Evolutionary conservation across 2,329 filamentous ascomycete species (phyloP), one percentile per base, ranked within the genome.

Genomic region (Pezicula rhizophila): DNA sequence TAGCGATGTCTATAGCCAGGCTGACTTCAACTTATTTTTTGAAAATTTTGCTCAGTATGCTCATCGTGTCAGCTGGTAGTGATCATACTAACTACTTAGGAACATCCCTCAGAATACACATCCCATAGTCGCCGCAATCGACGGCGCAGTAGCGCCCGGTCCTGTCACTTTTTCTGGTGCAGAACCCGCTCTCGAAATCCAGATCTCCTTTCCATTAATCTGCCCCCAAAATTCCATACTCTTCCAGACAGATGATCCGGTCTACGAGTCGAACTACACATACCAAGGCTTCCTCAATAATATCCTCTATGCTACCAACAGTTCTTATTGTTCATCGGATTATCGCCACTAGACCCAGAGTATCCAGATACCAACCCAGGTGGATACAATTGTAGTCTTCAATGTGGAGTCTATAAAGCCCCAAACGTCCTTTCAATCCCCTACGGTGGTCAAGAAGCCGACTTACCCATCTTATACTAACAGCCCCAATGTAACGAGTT

Each of bases 401-500:
- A 54, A 42, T 55, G 53, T 23, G 53, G 51, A n/a, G 66, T 63
- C 7, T 71, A 67, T 47, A 61, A 64, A 7, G 62, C 74, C 8
- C 72, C 77, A 3, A 78, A 79, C 50, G 77, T 80, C 48, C 74
- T 80, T 49, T 75, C 70, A 11, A 75, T 76, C 20, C 77, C 73
- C 8, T 81, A 80, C 59, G 82, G 80, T 42, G 82, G 85, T 48
- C 73, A 79, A 49, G 84, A 87, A 65, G 79, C 84, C 58, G 75
- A 76, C 2, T 70, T 87, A 0, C 82, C 83, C 0, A 59, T 67
- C 3, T 73, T 74, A 6, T 87, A 85, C 59, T 80, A 81, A 28
- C 67, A 70, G 45, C 74, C 75, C 42, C 79, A 12, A 23, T 87
- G 83, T 68, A 71, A 75, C 52, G 70, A 81, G 51, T 82, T 84